A percentile compares a stretch with the other conserved stretches of the same genome.
Conservation (phyloP, 1,284 basidiomycete species). For the Tetrapyrgos nigripes region DNA sequence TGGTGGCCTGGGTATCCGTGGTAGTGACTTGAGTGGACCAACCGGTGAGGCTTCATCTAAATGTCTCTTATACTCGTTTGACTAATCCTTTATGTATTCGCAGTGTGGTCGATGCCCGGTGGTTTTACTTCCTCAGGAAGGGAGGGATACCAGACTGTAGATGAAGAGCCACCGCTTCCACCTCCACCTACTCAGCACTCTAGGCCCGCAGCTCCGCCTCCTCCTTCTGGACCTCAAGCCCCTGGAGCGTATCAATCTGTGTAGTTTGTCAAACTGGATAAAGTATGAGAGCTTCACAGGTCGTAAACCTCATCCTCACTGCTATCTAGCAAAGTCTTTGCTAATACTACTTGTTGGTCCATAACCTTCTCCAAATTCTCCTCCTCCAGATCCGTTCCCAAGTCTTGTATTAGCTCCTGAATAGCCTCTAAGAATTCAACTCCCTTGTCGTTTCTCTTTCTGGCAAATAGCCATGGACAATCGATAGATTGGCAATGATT, state of each 20-base stretch:
- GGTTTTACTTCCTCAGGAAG: conserved; percentile 67
- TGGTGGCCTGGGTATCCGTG: conserved; percentile 58
- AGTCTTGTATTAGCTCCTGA: conserved; percentile 34
- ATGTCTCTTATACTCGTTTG: neutral
- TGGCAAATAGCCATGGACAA: conserved; percentile 82
- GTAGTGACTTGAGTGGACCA: conserved; percentile 61
- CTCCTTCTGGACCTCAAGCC: conserved; percentile 31
- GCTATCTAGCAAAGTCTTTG: too few species aligned
- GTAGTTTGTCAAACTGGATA: conserved; percentile 29
- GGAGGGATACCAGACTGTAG: conserved; percentile 78
- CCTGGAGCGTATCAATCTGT: conserved; percentile 63
- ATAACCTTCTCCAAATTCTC: neutral
- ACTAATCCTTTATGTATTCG: conserved; percentile 11
- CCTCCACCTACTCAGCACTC: conserved; percentile 40
- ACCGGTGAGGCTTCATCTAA: conserved; percentile 53
- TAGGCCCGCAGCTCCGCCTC: conserved; percentile 34
- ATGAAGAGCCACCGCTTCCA: conserved; percentile 58
- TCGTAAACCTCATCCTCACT: too few species aligned
- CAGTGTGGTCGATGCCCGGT: conserved; percentile 89
- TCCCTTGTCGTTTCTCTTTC: conserved; percentile 70
- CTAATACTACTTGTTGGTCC: too few species aligned
- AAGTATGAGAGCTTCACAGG: too few species aligned
- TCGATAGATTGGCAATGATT: conserved; percentile 84
- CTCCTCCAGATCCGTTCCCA: neutral
- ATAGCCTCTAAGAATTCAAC: conserved; percentile 47